A percentile compares a stretch with the other conserved stretches of the same genome.
These are phyloP conservation scores for Delitschia confertaspora DNA, from an alignment of 495 filamentous ascomycete genomes.

Conservation along the genomic window DNA sequence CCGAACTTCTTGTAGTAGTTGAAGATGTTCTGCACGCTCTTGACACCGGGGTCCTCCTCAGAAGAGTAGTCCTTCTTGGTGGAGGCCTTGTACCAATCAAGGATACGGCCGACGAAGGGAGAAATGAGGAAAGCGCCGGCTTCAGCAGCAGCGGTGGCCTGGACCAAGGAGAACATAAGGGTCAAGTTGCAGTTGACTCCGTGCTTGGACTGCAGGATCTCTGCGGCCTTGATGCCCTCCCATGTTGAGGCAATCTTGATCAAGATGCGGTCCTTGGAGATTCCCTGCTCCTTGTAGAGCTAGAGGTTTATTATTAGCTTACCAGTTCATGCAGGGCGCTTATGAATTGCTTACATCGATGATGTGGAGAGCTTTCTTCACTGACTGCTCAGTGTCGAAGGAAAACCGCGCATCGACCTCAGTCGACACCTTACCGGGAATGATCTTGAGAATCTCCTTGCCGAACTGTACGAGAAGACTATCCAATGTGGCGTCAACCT, in stretches of 20 bases:
- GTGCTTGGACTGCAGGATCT: constrained; percentile 87
- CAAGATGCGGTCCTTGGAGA: constrained; percentile 88
- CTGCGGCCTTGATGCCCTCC: constrained; percentile 97
- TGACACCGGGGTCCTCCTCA: constrained; percentile 91
- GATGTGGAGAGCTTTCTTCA: constrained; percentile 95
- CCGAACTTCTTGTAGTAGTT: constrained; percentile 99
- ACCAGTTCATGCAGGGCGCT: not conserved
- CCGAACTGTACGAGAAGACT: constrained; percentile 95
- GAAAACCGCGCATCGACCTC: constrained; percentile 97
- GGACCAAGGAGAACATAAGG: constrained; percentile 93
- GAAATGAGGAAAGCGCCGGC: constrained; percentile 98
- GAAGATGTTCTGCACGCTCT: constrained; percentile 91
- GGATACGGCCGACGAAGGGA: constrained; percentile 97
- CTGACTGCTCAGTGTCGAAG: constrained; percentile 84
- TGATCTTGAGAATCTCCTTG: constrained; percentile 91
- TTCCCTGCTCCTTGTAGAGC: constrained; percentile 88
- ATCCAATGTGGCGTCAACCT: constrained; percentile 48
- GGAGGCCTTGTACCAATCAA: constrained; percentile 98
- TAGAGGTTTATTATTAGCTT: constrained; percentile 32
- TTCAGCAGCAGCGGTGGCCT: constrained; percentile 95
- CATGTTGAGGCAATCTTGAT: constrained; percentile 82
- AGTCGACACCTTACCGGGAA: constrained; percentile 96
- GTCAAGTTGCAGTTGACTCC: constrained; percentile 97
- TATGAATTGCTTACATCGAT: constrained; percentile 61
- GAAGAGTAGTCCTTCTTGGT: constrained; percentile 86